These are phyloP conservation scores for Candida sphagnicola DNA, from an alignment of 805 yeast species.

Conservation along the genomic window DNA sequence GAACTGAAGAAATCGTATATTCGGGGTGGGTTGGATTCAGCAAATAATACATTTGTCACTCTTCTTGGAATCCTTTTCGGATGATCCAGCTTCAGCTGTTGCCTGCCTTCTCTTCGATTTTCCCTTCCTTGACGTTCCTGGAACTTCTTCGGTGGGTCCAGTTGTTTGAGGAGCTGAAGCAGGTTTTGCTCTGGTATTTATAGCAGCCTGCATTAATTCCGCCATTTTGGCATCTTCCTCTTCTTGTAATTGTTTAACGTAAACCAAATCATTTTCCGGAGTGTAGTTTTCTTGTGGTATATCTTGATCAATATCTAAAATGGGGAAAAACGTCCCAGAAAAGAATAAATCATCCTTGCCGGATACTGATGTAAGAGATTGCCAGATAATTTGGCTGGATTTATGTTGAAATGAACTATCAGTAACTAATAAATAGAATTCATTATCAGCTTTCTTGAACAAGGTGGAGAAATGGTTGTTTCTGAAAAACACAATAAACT, in stretches of 20 bases:
- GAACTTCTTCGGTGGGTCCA: neutral
- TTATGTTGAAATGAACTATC: slow-evolving; percentile 61
- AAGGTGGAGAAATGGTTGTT: slow-evolving; percentile 86
- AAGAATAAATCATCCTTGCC: slow-evolving; percentile 71
- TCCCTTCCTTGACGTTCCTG: neutral
- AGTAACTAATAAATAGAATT: slow-evolving; percentile 64
- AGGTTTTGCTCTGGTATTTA: slow-evolving; percentile 8
- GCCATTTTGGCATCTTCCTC: slow-evolving; percentile 56
- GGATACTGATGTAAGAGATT: slow-evolving; percentile 58
- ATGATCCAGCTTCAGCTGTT: no score
- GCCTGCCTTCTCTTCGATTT: no score
- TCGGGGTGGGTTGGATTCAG: no score
- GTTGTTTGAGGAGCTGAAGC: neutral
- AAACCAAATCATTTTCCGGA: slow-evolving; percentile 22
- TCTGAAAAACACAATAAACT: slow-evolving; percentile 72
- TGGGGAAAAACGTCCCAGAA: slow-evolving; percentile 60
- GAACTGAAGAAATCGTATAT: no score
- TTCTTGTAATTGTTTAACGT: slow-evolving; percentile 49
- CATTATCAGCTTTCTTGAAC: slow-evolving; percentile 43
- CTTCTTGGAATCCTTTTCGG: neutral
- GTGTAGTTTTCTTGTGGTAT: slow-evolving; percentile 6
- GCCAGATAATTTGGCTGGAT: slow-evolving; percentile 69
- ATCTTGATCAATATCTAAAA: slow-evolving; percentile 21
- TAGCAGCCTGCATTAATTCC: slow-evolving; percentile 36
- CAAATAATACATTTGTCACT: neutral